Percentiles rank a stretch among this genome's conserved stretches.
Conservation (phyloP, 78 protist species). For the slime mould (Dictyostelium discoideum) region DNA sequence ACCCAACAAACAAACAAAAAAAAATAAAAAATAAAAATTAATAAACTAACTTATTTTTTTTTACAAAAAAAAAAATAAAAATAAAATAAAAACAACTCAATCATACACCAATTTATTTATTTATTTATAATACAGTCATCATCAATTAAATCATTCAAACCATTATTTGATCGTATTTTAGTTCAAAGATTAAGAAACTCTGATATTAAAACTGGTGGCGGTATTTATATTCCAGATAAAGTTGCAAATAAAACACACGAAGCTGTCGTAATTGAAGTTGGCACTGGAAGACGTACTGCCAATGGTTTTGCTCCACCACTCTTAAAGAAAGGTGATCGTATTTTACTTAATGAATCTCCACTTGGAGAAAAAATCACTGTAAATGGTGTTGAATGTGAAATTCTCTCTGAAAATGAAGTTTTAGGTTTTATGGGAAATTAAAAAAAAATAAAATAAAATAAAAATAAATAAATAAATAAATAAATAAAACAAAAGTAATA, state of each 20-base stretch:
- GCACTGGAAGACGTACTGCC: conserved; percentile 70
- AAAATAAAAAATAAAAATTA: no score
- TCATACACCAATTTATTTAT: no score
- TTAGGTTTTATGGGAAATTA: conserved; percentile 51
- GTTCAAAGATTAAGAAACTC: conserved; percentile 49
- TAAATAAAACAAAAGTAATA: no score
- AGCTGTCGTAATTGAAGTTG: conserved; percentile 53
- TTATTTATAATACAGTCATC: not conserved
- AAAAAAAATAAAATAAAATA: not conserved
- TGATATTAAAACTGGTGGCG: conserved; percentile 59
- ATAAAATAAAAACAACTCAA: no score
- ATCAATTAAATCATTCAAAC: conserved; percentile 70
- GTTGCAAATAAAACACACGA: conserved; percentile 47
- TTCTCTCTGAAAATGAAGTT: conserved; percentile 43
- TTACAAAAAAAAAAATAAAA: no score
- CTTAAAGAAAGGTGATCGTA: conserved; percentile 71
- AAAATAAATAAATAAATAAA: not conserved
- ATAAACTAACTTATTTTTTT: no score
- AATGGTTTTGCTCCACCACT: conserved; percentile 41
- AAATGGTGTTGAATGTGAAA: conserved; percentile 68
- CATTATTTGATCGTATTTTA: conserved; percentile 70
- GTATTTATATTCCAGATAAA: conserved; percentile 56
- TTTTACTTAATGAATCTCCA: conserved; percentile 19
- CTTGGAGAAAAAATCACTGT: conserved; percentile 62
- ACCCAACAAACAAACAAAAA: not conserved